A percentile compares a stretch with the other conserved stretches of the same genome.
These are phyloP conservation scores for Asterella californica DNA, from an alignment of 225 moss, liverwort and hornwort genomes.

Conservation along the genomic window DNA sequence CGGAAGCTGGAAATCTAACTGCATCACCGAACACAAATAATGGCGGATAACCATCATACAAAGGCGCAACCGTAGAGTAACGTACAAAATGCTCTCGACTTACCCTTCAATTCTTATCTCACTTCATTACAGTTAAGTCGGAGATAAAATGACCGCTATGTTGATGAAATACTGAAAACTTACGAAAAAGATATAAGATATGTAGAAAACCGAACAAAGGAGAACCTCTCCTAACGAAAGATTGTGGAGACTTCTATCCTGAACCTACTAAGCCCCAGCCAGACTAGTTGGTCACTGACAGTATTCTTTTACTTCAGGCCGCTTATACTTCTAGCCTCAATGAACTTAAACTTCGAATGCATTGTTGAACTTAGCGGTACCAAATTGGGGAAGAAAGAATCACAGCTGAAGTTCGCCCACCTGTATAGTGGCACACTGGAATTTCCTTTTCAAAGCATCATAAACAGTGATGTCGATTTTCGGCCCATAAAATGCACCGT, in stretches of 20 bases:
- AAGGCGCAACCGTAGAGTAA: background rate
- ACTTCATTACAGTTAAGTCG: background rate
- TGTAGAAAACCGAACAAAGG: background rate
- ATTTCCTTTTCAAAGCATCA: conserved; percentile 91
- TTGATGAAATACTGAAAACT: too few species aligned
- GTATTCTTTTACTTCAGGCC: background rate
- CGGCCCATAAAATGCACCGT: conserved; percentile 99
- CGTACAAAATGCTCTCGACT: background rate
- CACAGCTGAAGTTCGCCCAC: conserved; percentile 27
- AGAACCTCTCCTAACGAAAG: background rate
- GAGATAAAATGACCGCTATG: background rate
- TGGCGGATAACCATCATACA: background rate
- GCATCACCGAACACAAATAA: conserved; percentile 26
- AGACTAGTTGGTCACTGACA: background rate
- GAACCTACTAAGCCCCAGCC: background rate
- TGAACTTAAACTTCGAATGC: background rate
- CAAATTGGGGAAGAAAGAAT: background rate
- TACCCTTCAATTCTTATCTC: background rate
- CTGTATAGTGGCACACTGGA: conserved; percentile 95
- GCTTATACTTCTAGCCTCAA: background rate
- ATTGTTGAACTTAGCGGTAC: too few species aligned
- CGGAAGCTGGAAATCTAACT: conserved; percentile 95
- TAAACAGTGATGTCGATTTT: conserved; percentile 92
- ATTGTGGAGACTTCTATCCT: background rate
- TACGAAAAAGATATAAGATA: background rate